These are phyloP conservation scores for Laburnicola sp. DNA, from an alignment of 2,329 filamentous ascomycete genomes.

Conservation along the genomic window DNA sequence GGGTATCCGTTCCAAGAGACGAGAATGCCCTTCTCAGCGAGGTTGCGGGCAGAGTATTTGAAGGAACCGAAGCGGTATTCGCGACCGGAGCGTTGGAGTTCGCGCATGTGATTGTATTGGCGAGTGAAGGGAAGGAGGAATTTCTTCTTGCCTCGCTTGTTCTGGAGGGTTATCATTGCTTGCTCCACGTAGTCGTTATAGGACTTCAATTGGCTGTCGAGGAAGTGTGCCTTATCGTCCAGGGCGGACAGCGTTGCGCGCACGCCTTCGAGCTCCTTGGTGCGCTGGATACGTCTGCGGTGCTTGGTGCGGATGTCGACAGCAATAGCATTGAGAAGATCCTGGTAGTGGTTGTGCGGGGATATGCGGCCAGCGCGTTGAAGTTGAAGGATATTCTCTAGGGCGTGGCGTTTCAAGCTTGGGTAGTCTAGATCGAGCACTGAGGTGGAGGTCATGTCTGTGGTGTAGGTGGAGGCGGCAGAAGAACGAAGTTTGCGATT, in stretches of 20 bases:
- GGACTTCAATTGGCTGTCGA: slow-evolving; percentile 93
- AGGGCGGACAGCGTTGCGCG: slow-evolving; percentile 73
- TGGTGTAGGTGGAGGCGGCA: slow-evolving; percentile 80
- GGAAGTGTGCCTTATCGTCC: slow-evolving; percentile 84
- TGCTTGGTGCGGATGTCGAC: slow-evolving; percentile 97
- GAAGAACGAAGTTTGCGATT: slow-evolving; percentile 72
- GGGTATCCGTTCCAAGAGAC: slow-evolving; percentile 86
- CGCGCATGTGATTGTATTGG: slow-evolving; percentile 97
- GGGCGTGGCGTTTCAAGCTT: slow-evolving; percentile 86
- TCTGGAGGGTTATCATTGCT: slow-evolving; percentile 94
- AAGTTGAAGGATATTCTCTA: slow-evolving; percentile 90
- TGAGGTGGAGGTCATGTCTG: slow-evolving; percentile 49
- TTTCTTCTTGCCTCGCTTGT: slow-evolving; percentile 92
- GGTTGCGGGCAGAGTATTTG: slow-evolving; percentile 89
- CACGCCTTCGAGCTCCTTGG: slow-evolving; percentile 86
- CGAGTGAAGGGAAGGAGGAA: slow-evolving; percentile 97
- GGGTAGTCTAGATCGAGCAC: slow-evolving; percentile 91
- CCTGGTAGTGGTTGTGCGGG: slow-evolving; percentile 88
- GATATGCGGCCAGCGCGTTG: slow-evolving; percentile 87
- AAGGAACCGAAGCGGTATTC: slow-evolving; percentile 97
- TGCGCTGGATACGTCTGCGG: slow-evolving; percentile 83
- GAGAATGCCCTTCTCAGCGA: slow-evolving; percentile 91
- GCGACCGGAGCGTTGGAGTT: slow-evolving; percentile 87
- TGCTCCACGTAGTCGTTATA: slow-evolving; percentile 99
- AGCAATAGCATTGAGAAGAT: slow-evolving; percentile 95